Evolutionary conservation across 108 stramenopile species (phyloP).

Genomic region (Cyclotella choctawhatcheeana): DNA sequence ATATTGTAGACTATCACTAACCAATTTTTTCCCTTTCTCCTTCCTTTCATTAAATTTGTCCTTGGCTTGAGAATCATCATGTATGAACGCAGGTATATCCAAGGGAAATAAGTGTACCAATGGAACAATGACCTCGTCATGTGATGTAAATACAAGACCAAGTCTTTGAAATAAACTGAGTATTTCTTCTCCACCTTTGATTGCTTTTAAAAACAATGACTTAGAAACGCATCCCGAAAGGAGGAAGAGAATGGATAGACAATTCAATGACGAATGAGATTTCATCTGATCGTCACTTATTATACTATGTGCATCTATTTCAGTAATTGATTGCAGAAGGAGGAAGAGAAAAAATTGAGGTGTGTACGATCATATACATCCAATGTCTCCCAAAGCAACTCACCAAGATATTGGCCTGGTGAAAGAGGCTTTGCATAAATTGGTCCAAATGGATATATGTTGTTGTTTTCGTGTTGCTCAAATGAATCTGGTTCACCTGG

Average conservation of each 20-base stretch:
- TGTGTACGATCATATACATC: no score
- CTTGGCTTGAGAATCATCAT: neutral
- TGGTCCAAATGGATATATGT: slow-evolving; percentile 58
- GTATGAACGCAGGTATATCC: slow-evolving; percentile 29
- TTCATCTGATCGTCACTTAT: slow-evolving; percentile 5
- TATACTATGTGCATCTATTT: slow-evolving; percentile 25
- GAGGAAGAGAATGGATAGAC: slow-evolving; percentile 52
- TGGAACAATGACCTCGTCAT: slow-evolving; percentile 53
- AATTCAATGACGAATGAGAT: slow-evolving; percentile 39
- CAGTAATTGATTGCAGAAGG: no score
- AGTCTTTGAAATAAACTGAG: slow-evolving; percentile 51
- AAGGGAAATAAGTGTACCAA: slow-evolving; percentile 71
- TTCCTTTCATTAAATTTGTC: neutral
- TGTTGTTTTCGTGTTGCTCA: slow-evolving; percentile 22
- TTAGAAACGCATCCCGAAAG: slow-evolving; percentile 54
- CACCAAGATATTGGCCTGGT: slow-evolving; percentile 29
- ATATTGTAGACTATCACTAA: no score
- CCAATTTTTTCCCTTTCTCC: neutral
- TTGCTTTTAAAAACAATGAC: slow-evolving; percentile 20
- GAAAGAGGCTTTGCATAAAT: slow-evolving; percentile 38
- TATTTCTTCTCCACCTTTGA: slow-evolving; percentile 50
- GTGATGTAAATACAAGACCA: slow-evolving; percentile 56
- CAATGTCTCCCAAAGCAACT: no score
- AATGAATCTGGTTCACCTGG: slow-evolving; percentile 3
- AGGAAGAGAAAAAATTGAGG: no score